Base-by-base conservation (phyloP, 2,329 filamentous ascomycete species). In the Xylariales sp. region DNA sequence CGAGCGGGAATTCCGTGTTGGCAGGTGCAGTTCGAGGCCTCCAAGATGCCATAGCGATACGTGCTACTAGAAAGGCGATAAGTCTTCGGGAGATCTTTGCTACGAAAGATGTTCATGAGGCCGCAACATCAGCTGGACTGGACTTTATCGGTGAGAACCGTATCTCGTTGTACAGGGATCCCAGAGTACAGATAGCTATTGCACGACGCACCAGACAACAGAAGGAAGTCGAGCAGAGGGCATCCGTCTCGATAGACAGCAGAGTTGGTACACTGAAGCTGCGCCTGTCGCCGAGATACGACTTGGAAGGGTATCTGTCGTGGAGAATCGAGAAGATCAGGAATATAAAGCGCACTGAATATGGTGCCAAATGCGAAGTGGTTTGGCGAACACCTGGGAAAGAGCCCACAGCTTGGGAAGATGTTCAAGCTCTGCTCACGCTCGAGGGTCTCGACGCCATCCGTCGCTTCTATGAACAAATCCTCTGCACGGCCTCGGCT, bases 71-170 rank as follows among this genome's bases (percentile, higher is more conserved):
- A 29, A 18, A 39, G 6, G 18, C 21, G 16, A n/a, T 8, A n/a
- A 20, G 25, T 31, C 11, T 12, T 6, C 29, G 25, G 24, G 24
- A 9, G 8, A 8, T n/a, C n/a, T n/a, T 27, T 8, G n/a, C 8
- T 8, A 27, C 24, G n/a, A 27, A n/a, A 8, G 24, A 8, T n/a
- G 15, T 32, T 8, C 28, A 25, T 28, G 16, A 33, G 8, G 28
- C 38, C 7, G 29, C 33, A 14, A 21, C 18, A 14, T 32, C 21
- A 16, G 28, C 38, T 29, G 14, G 22, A 11, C 38, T 40, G 6
- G 38, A 40, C 28, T 21, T 40, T 29, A 24, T 11, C 8, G 38
- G 38, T 12, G n/a, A n/a, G n/a, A n/a, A n/a, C n/a, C n/a, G n/a
- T n/a, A n/a, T n/a, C n/a, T n/a, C n/a, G n/a, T n/a, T n/a, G n/a